Evolutionary conservation across 805 yeast genomes (phyloP), one percentile per base, ranked within the genome.

Genomic region (Saturnispora sekii): DNA sequence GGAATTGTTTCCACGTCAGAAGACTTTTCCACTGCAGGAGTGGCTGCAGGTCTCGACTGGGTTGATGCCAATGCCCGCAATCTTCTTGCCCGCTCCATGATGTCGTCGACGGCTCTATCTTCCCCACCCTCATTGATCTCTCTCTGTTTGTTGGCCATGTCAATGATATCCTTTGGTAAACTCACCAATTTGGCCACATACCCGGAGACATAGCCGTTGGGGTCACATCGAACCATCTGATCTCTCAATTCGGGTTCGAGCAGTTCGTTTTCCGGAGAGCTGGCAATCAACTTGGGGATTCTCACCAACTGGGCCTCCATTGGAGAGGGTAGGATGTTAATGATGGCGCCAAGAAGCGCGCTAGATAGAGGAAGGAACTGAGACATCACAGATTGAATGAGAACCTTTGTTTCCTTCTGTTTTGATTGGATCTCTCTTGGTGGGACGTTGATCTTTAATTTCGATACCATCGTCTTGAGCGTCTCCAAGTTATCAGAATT

Each of bases 331-430:
- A 93, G 62, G 49, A 77, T 76, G 48, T 87, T 93, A 30, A 89
- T 81, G 4, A 90, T 95, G 1, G 95, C 79, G 9, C 93, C 71
- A 28, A 93, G 65, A 8, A 90, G 74, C 0, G 97, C 85, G 33
- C 84, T 81, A 18, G 97, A 83, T 4, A 93, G 76, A 1, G 99
- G 97, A 17, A 93, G 67, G 97, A 98, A 93, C 58, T 90, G 97
- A 1, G 87, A 77, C 77, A 90, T 78, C 4, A 93, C 74, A 7
- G 77, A 68, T 45, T 71, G 73, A 15, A 88, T 60, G 38, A 87
- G 62, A 44, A 67, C 69, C 49, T 77, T 80, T 38, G 78, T 69
- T 57, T 90, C 97, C 54, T 82, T 86, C 11, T 37, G 38, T 21
- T 43, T 43, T 0, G 95, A 79, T 45, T 83, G 72, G 45, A 87